A percentile compares a stretch with the other conserved stretches of the same genome.
phyloP scores from a whole-genome alignment of 495 filamentous ascomycete species.

The Lineolata rhizophorae region DNA sequence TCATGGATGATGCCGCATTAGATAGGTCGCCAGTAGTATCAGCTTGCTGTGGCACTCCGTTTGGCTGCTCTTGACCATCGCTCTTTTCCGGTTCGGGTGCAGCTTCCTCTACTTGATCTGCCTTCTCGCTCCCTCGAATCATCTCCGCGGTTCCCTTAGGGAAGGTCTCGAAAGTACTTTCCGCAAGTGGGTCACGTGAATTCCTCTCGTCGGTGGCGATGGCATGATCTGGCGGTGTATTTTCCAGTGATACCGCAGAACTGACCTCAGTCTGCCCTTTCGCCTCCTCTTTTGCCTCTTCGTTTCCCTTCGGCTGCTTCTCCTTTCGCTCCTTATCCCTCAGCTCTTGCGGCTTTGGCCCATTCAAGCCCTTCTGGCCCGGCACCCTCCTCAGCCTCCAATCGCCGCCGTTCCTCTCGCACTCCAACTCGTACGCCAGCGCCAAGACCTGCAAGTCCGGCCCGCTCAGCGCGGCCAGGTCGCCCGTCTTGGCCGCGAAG shows the following conservation, averaged over 20 bases:
- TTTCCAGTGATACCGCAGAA: too few species aligned
- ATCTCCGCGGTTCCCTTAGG: too few species aligned
- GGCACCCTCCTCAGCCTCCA: slow-evolving; percentile 61
- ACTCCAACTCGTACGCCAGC: slow-evolving; percentile 76
- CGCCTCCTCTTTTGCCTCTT: too few species aligned
- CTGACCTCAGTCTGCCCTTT: too few species aligned
- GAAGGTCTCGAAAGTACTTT: too few species aligned
- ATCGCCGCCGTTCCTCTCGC: slow-evolving; percentile 62
- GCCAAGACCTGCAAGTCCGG: slow-evolving; percentile 79
- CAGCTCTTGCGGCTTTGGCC: slow-evolving; percentile 21
- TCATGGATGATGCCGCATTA: too few species aligned
- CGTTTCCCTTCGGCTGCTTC: slow-evolving; percentile 2
- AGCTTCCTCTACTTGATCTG: too few species aligned
- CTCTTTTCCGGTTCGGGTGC: neutral
- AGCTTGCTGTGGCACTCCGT: neutral
- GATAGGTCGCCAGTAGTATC: neutral
- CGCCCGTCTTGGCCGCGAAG: slow-evolving; percentile 78
- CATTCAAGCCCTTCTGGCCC: slow-evolving; percentile 55
- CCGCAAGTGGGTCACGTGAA: too few species aligned
- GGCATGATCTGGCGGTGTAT: too few species aligned
- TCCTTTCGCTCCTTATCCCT: slow-evolving; percentile 3
- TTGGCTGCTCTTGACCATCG: neutral
- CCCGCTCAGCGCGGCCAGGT: slow-evolving; percentile 64
- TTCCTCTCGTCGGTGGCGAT: neutral
- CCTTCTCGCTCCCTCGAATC: neutral